A percentile compares a stretch with the other conserved stretches of the same genome.
Evolutionary conservation across 345 rosid species (phyloP).

Genomic region (Aquilaria malaccensis): DNA sequence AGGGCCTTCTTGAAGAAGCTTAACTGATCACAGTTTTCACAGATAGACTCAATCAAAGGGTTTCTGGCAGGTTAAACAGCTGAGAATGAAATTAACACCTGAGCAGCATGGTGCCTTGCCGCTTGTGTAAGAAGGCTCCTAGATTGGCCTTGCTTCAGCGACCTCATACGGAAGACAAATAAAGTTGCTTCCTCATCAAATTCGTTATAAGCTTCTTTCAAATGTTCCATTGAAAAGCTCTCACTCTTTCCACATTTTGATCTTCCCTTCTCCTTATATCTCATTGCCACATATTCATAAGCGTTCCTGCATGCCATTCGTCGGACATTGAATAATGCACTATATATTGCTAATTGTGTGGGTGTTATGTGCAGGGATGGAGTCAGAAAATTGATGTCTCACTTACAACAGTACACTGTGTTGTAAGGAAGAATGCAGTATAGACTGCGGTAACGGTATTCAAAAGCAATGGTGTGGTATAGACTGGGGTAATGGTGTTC

Average conservation of each 20-base stretch:
- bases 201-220: slow-evolving; percentile 62
- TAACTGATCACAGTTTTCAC: slow-evolving; percentile 38
- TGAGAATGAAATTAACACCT: slow-evolving; percentile 36
- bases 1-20: slow-evolving; percentile 74
- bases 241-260: slow-evolving; percentile 64
- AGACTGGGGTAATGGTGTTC: too few relatives aligned
- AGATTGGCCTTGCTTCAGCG: slow-evolving; percentile 81
- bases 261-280: slow-evolving; percentile 60
- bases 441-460: too few relatives aligned
- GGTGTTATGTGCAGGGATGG: too few relatives aligned
- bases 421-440: too few relatives aligned
- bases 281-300: slow-evolving; percentile 50
- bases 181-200: slow-evolving; percentile 74
- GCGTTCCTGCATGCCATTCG: slow-evolving; percentile 35
- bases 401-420: background rate
- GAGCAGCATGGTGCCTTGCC: slow-evolving; percentile 92
- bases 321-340: too few relatives aligned
- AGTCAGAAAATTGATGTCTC: background rate
- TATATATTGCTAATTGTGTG: too few relatives aligned
- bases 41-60: slow-evolving; percentile 1
- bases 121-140: slow-evolving; percentile 91
- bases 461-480: too few relatives aligned
- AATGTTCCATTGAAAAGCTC: slow-evolving; percentile 44
- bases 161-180: slow-evolving; percentile 72
- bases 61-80: background rate